Base-by-base conservation (phyloP, 306 rosid genomes). In the Datisca glomerata region DNA sequence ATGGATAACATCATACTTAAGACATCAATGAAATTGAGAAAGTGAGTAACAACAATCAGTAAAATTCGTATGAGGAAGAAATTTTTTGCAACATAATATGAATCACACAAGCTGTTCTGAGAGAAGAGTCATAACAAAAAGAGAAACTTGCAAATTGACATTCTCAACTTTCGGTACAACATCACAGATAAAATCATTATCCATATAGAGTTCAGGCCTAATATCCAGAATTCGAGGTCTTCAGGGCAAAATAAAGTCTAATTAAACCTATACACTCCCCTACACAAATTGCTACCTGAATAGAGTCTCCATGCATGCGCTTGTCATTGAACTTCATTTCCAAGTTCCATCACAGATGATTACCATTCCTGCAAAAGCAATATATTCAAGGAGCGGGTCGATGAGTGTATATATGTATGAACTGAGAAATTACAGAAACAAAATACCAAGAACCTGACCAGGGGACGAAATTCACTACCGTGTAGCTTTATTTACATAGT, bases 401-500 rank as follows among this genome's bases (percentile, higher is more conserved):
- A n/a, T n/a, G n/a, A n/a, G n/a, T n/a, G n/a, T n/a, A n/a, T n/a
- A n/a, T n/a, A n/a, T n/a, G n/a, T n/a, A n/a, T 31, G 36, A 31
- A 8, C 9, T 10, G 36, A 11, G 36, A 31, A 18, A 39, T 4
- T 14, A n/a, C 0, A 8, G 18, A 42, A 42, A 3, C 25, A 15
- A 19, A 19, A 8, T 17, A 33, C 24, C 4, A 2, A 35, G 44
- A 21, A 22, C 13, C 7, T 18, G 18, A 41, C 14, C 32, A 18
- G 20, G 48, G 41, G 17, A 55, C 34, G 49, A 49, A 62, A 50
- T 38, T 51, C 55, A 80, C 86, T 72, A 55, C 72, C 93, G 65
- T 79, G 86, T 64, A 68, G 86, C 81, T 73, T 84, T 89, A 80
- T 89, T 89, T 89, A 84, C 93, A 80, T 70, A 65, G 59, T 52